Conservation (phyloP, 805 yeast genomes). For the Candida vaughaniae region DNA sequence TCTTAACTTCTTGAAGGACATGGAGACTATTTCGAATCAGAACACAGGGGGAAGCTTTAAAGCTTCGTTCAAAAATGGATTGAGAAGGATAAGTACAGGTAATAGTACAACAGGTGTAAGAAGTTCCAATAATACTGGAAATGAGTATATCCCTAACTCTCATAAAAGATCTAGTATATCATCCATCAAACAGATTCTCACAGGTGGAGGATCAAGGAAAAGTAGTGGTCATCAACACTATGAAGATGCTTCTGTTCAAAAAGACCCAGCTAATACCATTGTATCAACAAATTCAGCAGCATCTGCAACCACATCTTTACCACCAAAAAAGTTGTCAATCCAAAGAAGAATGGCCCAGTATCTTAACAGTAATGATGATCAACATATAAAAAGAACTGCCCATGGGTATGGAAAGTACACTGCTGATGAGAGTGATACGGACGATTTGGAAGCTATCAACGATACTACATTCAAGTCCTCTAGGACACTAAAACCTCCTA, state of each 20-base stretch:
- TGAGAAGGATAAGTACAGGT: conserved; percentile 42
- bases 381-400: conserved; percentile 61
- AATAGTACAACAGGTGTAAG: conserved; percentile 18
- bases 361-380: conserved; percentile 37
- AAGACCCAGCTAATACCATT: neutral
- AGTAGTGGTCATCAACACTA: conserved; percentile 9
- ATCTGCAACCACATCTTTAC: neutral
- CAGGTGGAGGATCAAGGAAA: conserved; percentile 23
- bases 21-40: conserved; percentile 24
- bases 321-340: conserved; percentile 36
- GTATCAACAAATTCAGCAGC: neutral
- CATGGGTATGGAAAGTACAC: conserved; percentile 80
- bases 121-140: conserved; percentile 18
- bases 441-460: conserved; percentile 34
- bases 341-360: conserved; percentile 56
- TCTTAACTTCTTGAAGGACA: conserved; percentile 35
- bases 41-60: conserved; percentile 44
- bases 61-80: conserved; percentile 26
- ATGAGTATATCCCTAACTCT: conserved; percentile 8
- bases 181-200: conserved; percentile 28
- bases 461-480: conserved; percentile 8
- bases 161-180: conserved; percentile 27
- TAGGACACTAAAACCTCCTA: conserved; percentile 27
- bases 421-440: conserved; percentile 33
- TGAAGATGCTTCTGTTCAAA: conserved; percentile 1